A percentile compares a stretch with the other conserved stretches of the same genome.
phyloP scores from a whole-genome alignment of 768 basidiomycete genomes.

The Agaricus subrufescens region DNA sequence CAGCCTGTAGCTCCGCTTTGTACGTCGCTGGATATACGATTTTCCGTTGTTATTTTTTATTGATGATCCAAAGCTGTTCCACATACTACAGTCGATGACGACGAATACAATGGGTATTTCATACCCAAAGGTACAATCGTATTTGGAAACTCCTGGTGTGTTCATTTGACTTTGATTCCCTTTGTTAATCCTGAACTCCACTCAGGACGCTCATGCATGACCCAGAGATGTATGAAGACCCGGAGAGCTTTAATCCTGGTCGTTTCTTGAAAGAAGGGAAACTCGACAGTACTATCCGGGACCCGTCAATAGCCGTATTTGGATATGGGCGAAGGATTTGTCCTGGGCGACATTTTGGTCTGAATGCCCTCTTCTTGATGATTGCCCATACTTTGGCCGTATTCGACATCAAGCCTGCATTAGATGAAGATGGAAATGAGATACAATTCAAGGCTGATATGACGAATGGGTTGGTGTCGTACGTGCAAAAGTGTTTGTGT shows the following conservation, averaged over 20 bases:
- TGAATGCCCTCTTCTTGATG: not conserved
- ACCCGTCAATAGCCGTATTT: conserved; percentile 3
- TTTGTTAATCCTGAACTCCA: not conserved
- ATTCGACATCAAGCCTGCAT: not conserved
- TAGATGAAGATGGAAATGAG: conserved; percentile 2
- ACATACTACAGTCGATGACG: conserved; percentile 28
- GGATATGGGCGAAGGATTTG: conserved; percentile 7
- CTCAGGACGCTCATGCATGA: conserved; percentile 10
- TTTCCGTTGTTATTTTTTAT: no score
- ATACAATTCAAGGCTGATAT: not conserved
- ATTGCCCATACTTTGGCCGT: conserved; percentile 1
- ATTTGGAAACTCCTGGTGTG: conserved; percentile 35
- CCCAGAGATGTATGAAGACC: conserved; percentile 7
- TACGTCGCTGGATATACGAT: not conserved
- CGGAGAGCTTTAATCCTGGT: conserved; percentile 4
- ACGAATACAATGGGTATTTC: conserved; percentile 29
- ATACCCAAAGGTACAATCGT: conserved; percentile 37
- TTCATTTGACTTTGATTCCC: not conserved
- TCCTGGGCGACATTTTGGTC: conserved; percentile 1
- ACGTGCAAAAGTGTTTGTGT: not conserved
- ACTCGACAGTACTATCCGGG: conserved; percentile 2
- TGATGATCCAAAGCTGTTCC: conserved; percentile 18
- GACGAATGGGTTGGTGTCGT: conserved; percentile 6
- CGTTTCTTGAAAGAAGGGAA: conserved; percentile 11
- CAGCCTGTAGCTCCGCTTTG: conserved; percentile 17